Evolutionary conservation across 2,329 filamentous ascomycete genomes (phyloP).

Genomic region (Ceratocystis cacaofunesta): DNA sequence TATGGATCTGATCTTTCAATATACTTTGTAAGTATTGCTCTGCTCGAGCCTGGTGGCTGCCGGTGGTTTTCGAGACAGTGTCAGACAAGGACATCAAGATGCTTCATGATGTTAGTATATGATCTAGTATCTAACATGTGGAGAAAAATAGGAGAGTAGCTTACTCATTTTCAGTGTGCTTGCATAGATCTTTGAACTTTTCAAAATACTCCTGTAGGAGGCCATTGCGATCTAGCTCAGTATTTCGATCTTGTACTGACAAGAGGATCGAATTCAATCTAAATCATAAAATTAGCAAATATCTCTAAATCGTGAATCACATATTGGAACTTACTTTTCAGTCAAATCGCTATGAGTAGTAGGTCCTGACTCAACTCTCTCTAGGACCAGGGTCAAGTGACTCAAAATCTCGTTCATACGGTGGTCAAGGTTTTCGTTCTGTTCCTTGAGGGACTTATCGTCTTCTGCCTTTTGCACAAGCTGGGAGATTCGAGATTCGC

Average conservation of each 20-base stretch:
- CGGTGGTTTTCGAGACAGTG: background rate
- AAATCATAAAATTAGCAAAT: background rate
- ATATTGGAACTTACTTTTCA: background rate
- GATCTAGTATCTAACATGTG: background rate
- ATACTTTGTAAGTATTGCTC: background rate
- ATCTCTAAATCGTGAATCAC: too few relatives aligned
- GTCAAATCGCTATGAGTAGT: background rate
- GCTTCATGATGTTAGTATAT: conserved; percentile 6
- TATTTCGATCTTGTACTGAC: conserved; percentile 4
- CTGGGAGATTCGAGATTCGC: conserved; percentile 5
- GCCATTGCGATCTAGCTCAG: background rate
- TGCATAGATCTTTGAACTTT: conserved; percentile 6
- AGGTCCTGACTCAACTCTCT: background rate
- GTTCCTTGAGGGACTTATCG: background rate
- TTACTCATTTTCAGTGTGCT: conserved; percentile 7
- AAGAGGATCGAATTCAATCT: conserved; percentile 10
- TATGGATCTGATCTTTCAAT: background rate
- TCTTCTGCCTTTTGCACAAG: conserved; percentile 9
- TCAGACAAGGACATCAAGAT: conserved; percentile 9
- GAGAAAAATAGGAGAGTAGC: background rate
- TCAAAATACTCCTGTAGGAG: conserved; percentile 7
- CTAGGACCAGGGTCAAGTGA: background rate
- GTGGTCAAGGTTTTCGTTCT: background rate
- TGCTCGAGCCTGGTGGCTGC: background rate
- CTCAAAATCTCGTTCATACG: background rate